Percentiles rank a stretch among this genome's conserved stretches.
Conservation (phyloP, 2,329 filamentous ascomycete genomes). For the Aspergillus sergii region DNA sequence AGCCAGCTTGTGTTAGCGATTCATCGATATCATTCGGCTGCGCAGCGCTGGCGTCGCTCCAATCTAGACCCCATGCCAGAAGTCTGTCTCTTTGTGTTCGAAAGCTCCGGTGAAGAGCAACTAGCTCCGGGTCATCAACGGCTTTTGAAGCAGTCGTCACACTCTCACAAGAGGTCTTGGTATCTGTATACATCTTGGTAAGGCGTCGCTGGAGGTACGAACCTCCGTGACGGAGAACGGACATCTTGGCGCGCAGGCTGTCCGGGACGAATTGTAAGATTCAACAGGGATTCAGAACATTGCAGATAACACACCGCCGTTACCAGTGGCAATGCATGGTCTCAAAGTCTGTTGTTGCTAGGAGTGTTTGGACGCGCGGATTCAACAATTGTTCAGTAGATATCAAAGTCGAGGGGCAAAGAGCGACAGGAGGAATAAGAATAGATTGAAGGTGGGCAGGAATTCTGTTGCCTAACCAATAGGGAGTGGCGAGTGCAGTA, state of each 20-base stretch:
- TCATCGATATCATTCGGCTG: slow-evolving; percentile 64
- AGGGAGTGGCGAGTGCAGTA: slow-evolving; percentile 30
- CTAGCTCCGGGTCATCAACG: slow-evolving; percentile 55
- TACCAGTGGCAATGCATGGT: slow-evolving; percentile 11
- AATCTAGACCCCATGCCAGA: slow-evolving; percentile 67
- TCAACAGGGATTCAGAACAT: slow-evolving; percentile 19
- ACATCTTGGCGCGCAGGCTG: slow-evolving; percentile 41
- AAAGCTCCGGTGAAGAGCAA: slow-evolving; percentile 61
- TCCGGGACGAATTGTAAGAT: slow-evolving; percentile 14
- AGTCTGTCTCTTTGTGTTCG: slow-evolving; percentile 66
- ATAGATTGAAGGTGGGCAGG: slow-evolving; percentile 30
- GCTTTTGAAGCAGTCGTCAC: slow-evolving; percentile 53
- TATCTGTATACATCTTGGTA: slow-evolving; percentile 65
- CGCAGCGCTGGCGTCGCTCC: slow-evolving; percentile 63
- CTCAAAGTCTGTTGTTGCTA: not conserved
- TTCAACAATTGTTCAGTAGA: slow-evolving; percentile 1
- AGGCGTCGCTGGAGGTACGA: slow-evolving; percentile 53
- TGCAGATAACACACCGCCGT: slow-evolving; percentile 12
- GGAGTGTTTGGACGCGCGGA: slow-evolving; percentile 1
- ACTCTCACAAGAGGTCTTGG: slow-evolving; percentile 63
- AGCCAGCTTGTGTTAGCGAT: slow-evolving; percentile 62
- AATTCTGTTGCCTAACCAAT: slow-evolving; percentile 50
- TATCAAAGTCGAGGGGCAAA: slow-evolving; percentile 14
- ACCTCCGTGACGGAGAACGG: slow-evolving; percentile 49
- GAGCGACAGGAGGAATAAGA: slow-evolving; percentile 27